These are phyloP conservation scores for Pholiota microspora DNA, from an alignment of 768 basidiomycete species.

Conservation along the genomic window DNA sequence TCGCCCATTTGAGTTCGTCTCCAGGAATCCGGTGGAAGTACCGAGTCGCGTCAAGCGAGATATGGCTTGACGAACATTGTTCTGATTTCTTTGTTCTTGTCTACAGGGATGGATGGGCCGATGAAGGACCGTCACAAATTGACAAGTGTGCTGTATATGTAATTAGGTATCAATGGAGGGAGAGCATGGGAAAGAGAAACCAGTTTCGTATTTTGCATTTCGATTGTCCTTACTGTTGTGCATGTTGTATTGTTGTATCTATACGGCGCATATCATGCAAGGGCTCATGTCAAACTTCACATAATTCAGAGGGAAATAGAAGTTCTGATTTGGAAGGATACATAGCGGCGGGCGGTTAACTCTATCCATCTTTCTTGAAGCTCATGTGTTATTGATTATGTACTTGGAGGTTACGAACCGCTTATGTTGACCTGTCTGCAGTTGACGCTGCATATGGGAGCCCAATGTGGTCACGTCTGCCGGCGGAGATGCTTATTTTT, in stretches of 20 bases:
- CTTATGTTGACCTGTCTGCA: not conserved
- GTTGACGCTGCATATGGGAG: not conserved
- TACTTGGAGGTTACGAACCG: not conserved
- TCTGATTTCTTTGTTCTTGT: constrained; percentile 2
- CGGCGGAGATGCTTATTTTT: not conserved
- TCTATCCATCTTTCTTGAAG: no score
- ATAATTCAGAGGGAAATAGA: not conserved
- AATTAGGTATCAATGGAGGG: not conserved
- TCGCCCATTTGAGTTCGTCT: not conserved
- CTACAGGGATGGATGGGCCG: constrained; percentile 65
- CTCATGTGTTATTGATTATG: no score
- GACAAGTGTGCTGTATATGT: not conserved
- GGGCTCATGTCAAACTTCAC: not conserved
- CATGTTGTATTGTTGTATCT: no score
- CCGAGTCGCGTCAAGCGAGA: not conserved
- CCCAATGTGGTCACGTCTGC: not conserved
- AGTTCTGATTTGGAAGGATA: not conserved
- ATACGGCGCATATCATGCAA: no score
- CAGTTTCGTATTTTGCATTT: no score
- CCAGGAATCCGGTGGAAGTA: not conserved
- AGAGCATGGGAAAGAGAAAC: not conserved
- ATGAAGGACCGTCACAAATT: constrained; percentile 19
- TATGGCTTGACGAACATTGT: not conserved
- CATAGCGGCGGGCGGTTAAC: no score
- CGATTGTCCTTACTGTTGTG: no score